Evolutionary conservation across 2,329 filamentous ascomycete genomes (phyloP).

Genomic region (Beauveria asiatica): DNA sequence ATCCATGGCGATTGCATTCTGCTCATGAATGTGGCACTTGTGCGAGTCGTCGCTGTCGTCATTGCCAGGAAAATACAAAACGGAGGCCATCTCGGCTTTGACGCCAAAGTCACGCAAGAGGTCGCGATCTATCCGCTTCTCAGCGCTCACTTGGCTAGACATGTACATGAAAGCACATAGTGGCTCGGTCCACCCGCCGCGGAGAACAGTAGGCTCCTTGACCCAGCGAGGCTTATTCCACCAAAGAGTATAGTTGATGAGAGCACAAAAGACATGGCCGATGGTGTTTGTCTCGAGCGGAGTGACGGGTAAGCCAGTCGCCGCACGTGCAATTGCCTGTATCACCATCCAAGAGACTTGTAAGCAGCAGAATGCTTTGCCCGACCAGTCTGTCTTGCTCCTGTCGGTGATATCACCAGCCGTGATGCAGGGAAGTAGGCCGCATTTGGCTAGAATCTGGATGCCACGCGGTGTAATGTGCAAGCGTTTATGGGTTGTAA

Average conservation of each 20-base stretch:
- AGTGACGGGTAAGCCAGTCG: slow-evolving; percentile 24
- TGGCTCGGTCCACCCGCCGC: slow-evolving; percentile 4
- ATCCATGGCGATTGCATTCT: too few relatives aligned
- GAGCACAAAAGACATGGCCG: slow-evolving; percentile 25
- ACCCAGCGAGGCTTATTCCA: slow-evolving; percentile 8
- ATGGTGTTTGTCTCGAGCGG: slow-evolving; percentile 28
- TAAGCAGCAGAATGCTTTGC: slow-evolving; percentile 25
- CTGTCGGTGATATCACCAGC: slow-evolving; percentile 23
- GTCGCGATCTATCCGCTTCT: slow-evolving; percentile 4
- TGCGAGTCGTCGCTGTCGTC: neutral
- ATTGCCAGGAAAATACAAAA: neutral
- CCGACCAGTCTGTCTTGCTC: slow-evolving; percentile 26
- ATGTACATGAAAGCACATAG: slow-evolving; percentile 13
- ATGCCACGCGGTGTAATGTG: neutral
- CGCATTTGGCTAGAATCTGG: slow-evolving; percentile 7
- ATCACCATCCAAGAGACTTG: slow-evolving; percentile 31
- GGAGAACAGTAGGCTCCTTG: slow-evolving; percentile 10
- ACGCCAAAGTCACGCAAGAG: slow-evolving; percentile 10
- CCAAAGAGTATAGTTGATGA: slow-evolving; percentile 25
- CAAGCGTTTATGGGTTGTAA: slow-evolving; percentile 3
- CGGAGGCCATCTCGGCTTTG: slow-evolving; percentile 6
- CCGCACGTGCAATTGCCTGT: slow-evolving; percentile 24
- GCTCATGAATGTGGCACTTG: neutral
- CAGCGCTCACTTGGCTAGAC: slow-evolving; percentile 10
- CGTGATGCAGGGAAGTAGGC: neutral